These are phyloP conservation scores for Apiospora rasikravindrae DNA, from an alignment of 2,329 filamentous ascomycete genomes.

Conservation along the genomic window DNA sequence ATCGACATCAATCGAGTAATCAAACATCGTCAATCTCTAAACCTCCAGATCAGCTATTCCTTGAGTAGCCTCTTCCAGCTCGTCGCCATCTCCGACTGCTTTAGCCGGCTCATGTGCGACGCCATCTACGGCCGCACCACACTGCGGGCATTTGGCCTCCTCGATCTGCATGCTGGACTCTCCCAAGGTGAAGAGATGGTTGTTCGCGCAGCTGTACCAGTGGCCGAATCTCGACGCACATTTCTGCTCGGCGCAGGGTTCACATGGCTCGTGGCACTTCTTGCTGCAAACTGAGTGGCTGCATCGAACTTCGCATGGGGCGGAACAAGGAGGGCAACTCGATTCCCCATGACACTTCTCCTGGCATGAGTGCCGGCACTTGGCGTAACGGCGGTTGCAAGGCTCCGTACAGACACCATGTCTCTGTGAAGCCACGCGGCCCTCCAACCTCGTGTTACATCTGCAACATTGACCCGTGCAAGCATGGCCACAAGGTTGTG, in stretches of 20 bases:
- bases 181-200: constrained; percentile 67
- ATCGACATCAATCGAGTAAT: not conserved
- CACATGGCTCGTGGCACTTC: constrained; percentile 63
- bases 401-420: constrained; percentile 54
- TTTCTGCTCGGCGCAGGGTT: constrained; percentile 59
- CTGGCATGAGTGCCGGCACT: constrained; percentile 62
- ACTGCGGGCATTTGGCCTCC: constrained; percentile 65
- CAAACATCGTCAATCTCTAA: too few relatives aligned
- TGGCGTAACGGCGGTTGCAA: constrained; percentile 57
- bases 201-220: constrained; percentile 65
- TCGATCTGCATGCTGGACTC: constrained; percentile 72
- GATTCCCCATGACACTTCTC: constrained; percentile 55
- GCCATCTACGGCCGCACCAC: constrained; percentile 62
- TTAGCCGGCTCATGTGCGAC: constrained; percentile 50
- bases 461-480: constrained; percentile 55
- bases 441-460: constrained; percentile 50
- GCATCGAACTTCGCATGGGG: constrained; percentile 61
- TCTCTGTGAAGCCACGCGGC: constrained; percentile 34
- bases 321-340: constrained; percentile 53
- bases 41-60: too few relatives aligned
- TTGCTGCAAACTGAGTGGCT: constrained; percentile 61
- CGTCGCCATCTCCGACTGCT: constrained; percentile 55
- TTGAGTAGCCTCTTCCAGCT: constrained; percentile 48
- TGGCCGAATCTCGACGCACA: constrained; percentile 64
- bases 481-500: constrained; percentile 62